These are phyloP conservation scores for Fomitopsis schrenkii DNA, from an alignment of 1,284 basidiomycete genomes.

Conservation along the genomic window DNA sequence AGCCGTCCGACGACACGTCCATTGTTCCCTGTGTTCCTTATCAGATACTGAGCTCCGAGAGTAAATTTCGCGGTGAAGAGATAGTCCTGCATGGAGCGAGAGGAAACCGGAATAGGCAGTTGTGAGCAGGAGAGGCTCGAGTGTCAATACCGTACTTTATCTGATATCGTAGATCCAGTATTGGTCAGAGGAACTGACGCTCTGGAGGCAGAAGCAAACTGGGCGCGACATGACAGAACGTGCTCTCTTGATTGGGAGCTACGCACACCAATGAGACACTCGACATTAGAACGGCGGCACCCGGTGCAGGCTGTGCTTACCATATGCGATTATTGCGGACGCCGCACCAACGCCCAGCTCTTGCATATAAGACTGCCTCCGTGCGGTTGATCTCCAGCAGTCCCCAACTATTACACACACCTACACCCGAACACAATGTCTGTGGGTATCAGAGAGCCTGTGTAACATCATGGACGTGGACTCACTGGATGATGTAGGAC, in stretches of 20 bases:
- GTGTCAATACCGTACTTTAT: not conserved
- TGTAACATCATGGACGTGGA: not conserved
- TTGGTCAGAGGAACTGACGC: not conserved
- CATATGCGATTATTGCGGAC: not conserved
- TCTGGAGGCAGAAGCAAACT: not conserved
- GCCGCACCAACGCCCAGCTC: not conserved
- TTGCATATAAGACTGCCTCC: not conserved
- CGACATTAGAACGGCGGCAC: not conserved
- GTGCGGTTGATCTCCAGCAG: not conserved
- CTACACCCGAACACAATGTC: conserved; percentile 2
- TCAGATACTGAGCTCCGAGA: not conserved
- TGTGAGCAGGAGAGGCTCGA: not conserved
- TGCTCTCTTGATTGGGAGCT: not conserved
- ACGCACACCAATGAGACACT: not conserved
- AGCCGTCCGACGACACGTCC: not conserved
- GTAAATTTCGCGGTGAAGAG: not conserved
- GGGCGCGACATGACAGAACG: not conserved
- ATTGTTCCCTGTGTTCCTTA: not conserved
- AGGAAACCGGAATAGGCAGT: not conserved
- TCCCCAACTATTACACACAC: conserved; percentile 1
- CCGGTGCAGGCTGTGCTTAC: not conserved
- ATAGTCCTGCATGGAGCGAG: not conserved
- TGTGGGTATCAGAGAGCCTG: not conserved
- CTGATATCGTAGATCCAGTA: not conserved
- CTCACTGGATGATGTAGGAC: not conserved